Evolutionary conservation across 2,329 filamentous ascomycete species (phyloP).

Genomic region (Aspergillus latus): DNA sequence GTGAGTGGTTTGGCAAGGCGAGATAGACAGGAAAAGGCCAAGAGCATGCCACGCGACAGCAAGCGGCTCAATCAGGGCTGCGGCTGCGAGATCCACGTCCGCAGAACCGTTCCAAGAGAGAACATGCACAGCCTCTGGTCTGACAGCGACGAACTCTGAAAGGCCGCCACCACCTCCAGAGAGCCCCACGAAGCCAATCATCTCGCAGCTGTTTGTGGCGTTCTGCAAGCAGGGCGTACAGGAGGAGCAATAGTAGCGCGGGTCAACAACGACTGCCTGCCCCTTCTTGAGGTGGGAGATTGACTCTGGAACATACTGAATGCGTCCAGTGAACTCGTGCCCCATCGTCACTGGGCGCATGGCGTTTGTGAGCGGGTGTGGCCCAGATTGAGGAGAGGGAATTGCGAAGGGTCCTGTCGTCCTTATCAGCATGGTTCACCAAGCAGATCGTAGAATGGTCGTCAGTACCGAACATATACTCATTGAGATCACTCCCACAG

Average conservation of each 20-base stretch:
- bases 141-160: constrained; percentile 13
- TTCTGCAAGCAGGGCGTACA: constrained; percentile 9
- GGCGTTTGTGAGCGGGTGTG: constrained; percentile 11
- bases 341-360: constrained; percentile 15
- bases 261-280: constrained; percentile 15
- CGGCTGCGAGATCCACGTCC: constrained; percentile 10
- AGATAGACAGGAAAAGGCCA: neutral
- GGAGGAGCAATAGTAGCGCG: constrained; percentile 14
- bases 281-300: neutral
- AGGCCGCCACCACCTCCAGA: constrained; percentile 16
- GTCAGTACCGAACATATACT: constrained; percentile 10
- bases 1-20: neutral
- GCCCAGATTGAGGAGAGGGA: constrained; percentile 5
- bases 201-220: constrained; percentile 15
- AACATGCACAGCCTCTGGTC: constrained; percentile 1
- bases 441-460: no score
- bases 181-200: constrained; percentile 14
- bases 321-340: constrained; percentile 16
- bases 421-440: neutral
- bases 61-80: constrained; percentile 17
- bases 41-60: constrained; percentile 17
- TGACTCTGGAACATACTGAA: constrained; percentile 4
- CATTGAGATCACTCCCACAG: constrained; percentile 17
- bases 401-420: constrained; percentile 12
- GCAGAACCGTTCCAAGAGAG: neutral